Evolutionary conservation across 2,329 filamentous ascomycete genomes (phyloP).

Genomic region (Epichloe gansuensis): DNA sequence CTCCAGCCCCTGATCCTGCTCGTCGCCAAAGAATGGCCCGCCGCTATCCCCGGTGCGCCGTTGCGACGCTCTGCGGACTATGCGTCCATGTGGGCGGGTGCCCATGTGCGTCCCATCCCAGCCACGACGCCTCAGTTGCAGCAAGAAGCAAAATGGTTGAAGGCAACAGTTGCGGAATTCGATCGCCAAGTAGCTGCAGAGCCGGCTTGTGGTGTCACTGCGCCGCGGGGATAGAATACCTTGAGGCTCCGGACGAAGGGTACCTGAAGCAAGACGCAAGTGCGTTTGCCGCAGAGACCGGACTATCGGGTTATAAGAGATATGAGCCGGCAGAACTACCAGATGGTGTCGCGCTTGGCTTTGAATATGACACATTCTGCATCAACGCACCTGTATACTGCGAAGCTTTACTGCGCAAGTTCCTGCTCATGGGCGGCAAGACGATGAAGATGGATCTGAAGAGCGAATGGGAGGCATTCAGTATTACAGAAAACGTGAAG

Average conservation of each 20-base stretch:
- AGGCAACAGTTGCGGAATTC: constrained; percentile 15
- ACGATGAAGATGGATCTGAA: constrained; percentile 16
- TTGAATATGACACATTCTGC: constrained; percentile 42
- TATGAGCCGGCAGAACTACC: constrained; percentile 27
- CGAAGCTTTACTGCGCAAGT: constrained; percentile 20
- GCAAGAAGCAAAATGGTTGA: constrained; percentile 22
- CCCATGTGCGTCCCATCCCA: constrained; percentile 41
- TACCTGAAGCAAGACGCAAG: constrained; percentile 23
- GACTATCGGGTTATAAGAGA: constrained; percentile 15
- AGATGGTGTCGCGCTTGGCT: constrained; percentile 30
- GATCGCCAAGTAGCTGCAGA: constrained; percentile 12
- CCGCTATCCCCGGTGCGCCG: constrained; percentile 19
- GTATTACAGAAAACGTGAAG: constrained; percentile 11
- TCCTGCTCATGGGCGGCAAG: constrained; percentile 19
- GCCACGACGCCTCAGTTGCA: constrained; percentile 19
- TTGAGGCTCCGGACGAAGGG: constrained; percentile 30
- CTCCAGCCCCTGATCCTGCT: constrained; percentile 12
- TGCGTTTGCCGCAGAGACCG: constrained; percentile 17
- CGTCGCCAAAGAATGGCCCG: constrained; percentile 23
- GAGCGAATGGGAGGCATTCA: constrained; percentile 22
- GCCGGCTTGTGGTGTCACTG: constrained; percentile 32
- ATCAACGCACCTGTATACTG: constrained; percentile 44
- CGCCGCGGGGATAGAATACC: constrained; percentile 37
- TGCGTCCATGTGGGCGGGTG: constrained; percentile 45
- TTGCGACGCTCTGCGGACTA: constrained; percentile 27